Conservation (phyloP, 495 filamentous ascomycete species). For the Aspergillus conjunctus region DNA sequence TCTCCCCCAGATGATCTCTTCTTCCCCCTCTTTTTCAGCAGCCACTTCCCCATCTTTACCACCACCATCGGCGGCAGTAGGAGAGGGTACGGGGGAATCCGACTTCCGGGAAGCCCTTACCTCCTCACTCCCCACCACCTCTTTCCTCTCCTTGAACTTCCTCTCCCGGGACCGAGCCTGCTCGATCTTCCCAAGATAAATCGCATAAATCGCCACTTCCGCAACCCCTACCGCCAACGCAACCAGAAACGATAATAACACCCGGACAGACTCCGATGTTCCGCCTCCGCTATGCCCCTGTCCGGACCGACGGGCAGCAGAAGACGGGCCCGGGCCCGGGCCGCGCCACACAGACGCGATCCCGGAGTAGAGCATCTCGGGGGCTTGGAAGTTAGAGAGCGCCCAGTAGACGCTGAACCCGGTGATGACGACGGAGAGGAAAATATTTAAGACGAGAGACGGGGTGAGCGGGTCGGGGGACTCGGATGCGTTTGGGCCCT, state of each 20-base stretch:
- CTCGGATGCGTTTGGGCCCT: slow-evolving; percentile 43
- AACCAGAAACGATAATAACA: slow-evolving; percentile 43
- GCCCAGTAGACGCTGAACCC: slow-evolving; percentile 51
- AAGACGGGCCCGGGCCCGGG: slow-evolving; percentile 28
- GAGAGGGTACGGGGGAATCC: not conserved
- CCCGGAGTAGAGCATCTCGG: slow-evolving; percentile 25
- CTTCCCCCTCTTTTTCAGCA: slow-evolving; percentile 26
- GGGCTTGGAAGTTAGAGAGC: slow-evolving; percentile 58
- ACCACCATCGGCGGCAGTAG: slow-evolving; percentile 1
- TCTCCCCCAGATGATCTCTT: slow-evolving; percentile 50
- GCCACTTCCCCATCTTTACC: slow-evolving; percentile 10
- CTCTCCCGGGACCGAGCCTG: slow-evolving; percentile 69
- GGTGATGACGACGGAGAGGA: slow-evolving; percentile 49
- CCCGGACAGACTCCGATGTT: slow-evolving; percentile 39
- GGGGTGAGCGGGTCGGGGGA: slow-evolving; percentile 48
- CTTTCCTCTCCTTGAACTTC: slow-evolving; percentile 68
- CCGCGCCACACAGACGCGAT: slow-evolving; percentile 48
- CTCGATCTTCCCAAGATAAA: slow-evolving; percentile 77
- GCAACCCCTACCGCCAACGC: slow-evolving; percentile 72
- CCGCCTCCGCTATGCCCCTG: slow-evolving; percentile 31
- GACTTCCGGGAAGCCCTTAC: not conserved
- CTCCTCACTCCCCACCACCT: slow-evolving; percentile 59
- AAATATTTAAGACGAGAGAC: slow-evolving; percentile 50
- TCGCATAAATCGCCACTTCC: slow-evolving; percentile 84
- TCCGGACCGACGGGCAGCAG: not conserved